A percentile compares a stretch with the other conserved stretches of the same genome.
phyloP scores from a whole-genome alignment of 2,329 filamentous ascomycete genomes.

The Penicillium sp. region DNA sequence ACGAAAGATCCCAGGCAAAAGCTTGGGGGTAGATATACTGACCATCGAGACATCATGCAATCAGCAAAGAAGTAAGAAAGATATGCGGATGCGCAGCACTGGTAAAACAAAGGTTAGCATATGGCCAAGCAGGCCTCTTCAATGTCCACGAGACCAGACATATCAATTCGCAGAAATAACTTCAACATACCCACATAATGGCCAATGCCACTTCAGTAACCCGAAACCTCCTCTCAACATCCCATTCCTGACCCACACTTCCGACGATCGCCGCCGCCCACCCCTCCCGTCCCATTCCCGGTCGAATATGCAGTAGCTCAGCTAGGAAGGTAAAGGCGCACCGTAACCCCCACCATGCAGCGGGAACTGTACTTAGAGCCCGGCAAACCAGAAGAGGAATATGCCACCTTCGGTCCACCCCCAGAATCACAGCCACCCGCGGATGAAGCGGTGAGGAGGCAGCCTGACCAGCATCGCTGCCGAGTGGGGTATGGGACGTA shows the following conservation, averaged over 20 bases:
- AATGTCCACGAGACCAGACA: background rate
- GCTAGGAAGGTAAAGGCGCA: slow-evolving; percentile 69
- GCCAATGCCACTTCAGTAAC: slow-evolving; percentile 71
- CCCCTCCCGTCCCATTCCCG: slow-evolving; percentile 44
- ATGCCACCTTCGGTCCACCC: slow-evolving; percentile 72
- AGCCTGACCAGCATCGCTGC: slow-evolving; percentile 31
- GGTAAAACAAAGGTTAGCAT: slow-evolving; percentile 4
- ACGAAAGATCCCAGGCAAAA: background rate
- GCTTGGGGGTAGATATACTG: slow-evolving; percentile 24
- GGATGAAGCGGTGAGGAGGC: slow-evolving; percentile 61
- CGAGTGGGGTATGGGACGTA: slow-evolving; percentile 27
- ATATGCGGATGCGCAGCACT: slow-evolving; percentile 74
- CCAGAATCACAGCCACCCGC: slow-evolving; percentile 74
- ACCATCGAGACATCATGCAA: slow-evolving; percentile 83
- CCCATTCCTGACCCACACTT: slow-evolving; percentile 42
- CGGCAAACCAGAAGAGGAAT: slow-evolving; percentile 71
- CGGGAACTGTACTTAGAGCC: slow-evolving; percentile 69
- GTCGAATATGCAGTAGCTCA: slow-evolving; percentile 56
- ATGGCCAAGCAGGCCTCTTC: background rate
- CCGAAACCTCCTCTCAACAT: slow-evolving; percentile 52
- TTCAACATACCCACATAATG: slow-evolving; percentile 67
- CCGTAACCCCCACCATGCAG: slow-evolving; percentile 70
- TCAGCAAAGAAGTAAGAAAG: slow-evolving; percentile 82
- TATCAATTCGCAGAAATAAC: slow-evolving; percentile 1
- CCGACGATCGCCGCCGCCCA: slow-evolving; percentile 41